Evolutionary conservation across 176 grass and related monocot species (phyloP).

Genomic region (Rhynchospora tenuis): DNA sequence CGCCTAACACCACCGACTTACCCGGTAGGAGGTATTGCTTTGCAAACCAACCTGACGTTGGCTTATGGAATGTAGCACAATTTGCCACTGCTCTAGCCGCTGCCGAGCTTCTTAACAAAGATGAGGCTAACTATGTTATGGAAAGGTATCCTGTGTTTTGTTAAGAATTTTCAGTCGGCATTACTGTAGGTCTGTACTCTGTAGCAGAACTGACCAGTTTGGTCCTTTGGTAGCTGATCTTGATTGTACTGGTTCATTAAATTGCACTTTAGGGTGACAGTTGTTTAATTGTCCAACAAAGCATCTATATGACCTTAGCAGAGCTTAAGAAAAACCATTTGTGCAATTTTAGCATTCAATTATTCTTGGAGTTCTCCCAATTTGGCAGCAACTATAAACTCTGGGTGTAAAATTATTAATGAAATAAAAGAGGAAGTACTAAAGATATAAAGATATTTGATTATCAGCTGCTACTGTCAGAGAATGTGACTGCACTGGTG

Average conservation of each 20-base stretch:
- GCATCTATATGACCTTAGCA: conserved; percentile 5
- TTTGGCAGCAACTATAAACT: neutral
- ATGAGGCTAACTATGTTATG: conserved; percentile 92
- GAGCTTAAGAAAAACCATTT: neutral
- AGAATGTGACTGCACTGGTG: neutral
- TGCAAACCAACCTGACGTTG: conserved; percentile 95
- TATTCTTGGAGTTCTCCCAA: neutral
- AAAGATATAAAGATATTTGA: neutral
- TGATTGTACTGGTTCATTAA: neutral
- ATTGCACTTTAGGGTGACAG: neutral
- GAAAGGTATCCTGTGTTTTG: conserved; percentile 52
- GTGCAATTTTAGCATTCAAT: neutral
- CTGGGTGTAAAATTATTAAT: neutral
- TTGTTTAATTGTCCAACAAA: neutral
- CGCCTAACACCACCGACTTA: conserved; percentile 92
- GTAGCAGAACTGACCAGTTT: neutral
- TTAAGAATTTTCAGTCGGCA: neutral
- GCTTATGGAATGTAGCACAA: conserved; percentile 94
- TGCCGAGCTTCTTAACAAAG: conserved; percentile 74
- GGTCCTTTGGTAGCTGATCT: neutral
- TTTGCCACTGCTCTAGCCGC: conserved; percentile 66
- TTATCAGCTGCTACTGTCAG: neutral
- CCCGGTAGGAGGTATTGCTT: conserved; percentile 92
- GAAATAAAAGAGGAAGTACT: neutral
- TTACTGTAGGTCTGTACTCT: no score